Evolutionary conservation across 345 rosid species (phyloP).

Genomic region (Melaleuca alternifolia): DNA sequence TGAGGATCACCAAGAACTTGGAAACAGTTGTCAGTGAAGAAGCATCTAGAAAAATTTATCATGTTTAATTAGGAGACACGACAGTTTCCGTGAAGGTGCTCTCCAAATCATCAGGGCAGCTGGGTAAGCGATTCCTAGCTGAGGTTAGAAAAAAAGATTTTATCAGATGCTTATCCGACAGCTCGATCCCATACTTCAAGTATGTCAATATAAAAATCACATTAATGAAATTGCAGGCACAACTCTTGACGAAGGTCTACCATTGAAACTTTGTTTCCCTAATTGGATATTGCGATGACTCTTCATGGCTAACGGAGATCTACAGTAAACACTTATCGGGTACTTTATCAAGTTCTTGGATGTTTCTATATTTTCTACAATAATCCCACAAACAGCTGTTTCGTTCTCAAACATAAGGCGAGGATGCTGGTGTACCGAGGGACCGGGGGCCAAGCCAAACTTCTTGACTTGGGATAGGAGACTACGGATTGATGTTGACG

Average conservation of each 20-base stretch:
- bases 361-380: accelerated
- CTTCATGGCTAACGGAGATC: constrained; percentile 21
- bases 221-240: too few species aligned
- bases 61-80: constrained; percentile 1
- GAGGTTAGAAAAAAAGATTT: neutral
- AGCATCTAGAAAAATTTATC: constrained; percentile 15
- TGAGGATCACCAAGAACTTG: constrained; percentile 3
- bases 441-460: neutral
- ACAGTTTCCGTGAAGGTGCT: constrained; percentile 19
- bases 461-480: constrained; percentile 1
- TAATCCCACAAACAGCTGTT: neutral
- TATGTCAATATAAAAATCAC: neutral
- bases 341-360: neutral
- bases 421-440: too few species aligned
- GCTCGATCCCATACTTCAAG: accelerated
- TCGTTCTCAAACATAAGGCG: too few species aligned
- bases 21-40: constrained; percentile 2
- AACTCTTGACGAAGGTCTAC: constrained; percentile 3
- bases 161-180: neutral
- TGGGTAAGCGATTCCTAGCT: constrained; percentile 9
- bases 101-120: constrained; percentile 6
- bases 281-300: constrained; percentile 18
- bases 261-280: constrained; percentile 19
- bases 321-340: constrained; percentile 11
- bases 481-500: constrained; percentile 29